Base-by-base conservation (phyloP, 116 monocot genomes). In the Iris pallida region DNA sequence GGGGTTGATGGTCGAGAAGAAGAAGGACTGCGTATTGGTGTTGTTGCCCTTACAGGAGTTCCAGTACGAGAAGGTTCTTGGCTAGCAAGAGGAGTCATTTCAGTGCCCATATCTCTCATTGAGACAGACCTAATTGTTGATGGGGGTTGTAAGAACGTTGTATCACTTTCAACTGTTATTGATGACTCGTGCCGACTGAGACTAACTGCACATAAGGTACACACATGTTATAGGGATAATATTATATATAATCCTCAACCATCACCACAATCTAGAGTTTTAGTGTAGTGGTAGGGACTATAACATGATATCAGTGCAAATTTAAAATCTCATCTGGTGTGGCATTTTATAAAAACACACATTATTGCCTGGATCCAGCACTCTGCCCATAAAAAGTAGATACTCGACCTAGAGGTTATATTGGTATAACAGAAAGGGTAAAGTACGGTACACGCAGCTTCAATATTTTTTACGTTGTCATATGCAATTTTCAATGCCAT, bases 81-180 rank as follows among this genome's bases (percentile, higher is more conserved):
- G 61, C 94, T 94, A 3, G 90, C 83, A 65, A 90, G 76, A 40
- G 92, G 92, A 43, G 92, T 92, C 92, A 88, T 92, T 68, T 88
- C 92, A 53, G 92, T 92, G 12, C 88, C 92, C 83, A 81, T 88
- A 71, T 92, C 92, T 56, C 88, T 82, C 88, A 84, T 81, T 7
- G 88, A 88, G 17, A 92, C 85, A 42, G 92, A 86, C 61, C 63
- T 72, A 47, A 81, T 81, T 54, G 85, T 83, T 57, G 85, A 56
- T 48, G 77, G 76, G 58, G 88, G 82, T 52, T 64, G 55, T 40
- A 79, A 19, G 15, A 75, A 71, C 65, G 83, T 52, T 44, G 78
- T 75, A 40, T 77, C 66, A 68, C 17, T 79, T 9, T 68, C 75
- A 63, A 71, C 45, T 45, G 77, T 64, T 4, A 76, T 18, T 6